Evolutionary conservation across 2,329 filamentous ascomycete genomes (phyloP), one percentile per base, ranked within the genome.

Genomic region (Fusarium sp.): DNA sequence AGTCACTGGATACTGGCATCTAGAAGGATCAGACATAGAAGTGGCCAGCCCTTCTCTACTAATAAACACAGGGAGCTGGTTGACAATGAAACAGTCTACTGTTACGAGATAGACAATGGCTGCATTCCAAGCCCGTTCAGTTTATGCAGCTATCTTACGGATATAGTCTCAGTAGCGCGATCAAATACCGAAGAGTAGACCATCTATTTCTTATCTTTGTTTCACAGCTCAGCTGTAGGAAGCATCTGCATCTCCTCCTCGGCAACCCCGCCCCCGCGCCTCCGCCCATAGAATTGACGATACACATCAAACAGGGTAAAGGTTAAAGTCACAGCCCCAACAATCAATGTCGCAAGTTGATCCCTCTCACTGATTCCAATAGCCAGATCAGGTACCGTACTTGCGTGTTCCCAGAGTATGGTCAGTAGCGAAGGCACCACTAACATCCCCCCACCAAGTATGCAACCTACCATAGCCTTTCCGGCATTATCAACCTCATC

Each of bases 301-400:
- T 19, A 19, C 10, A 59, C 26, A 1, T 65, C 46, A 19, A 62
- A n/a, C 2, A 56, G 15, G 4, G 60, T 63, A 17, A 56, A 56
- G 1, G 15, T 24, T 24, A 62, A 17, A 1, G 62, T 65, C 1
- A 49, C 53, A n/a, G 39, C 9, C 2, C 62, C 62, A 15, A 59
- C 62, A 21, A 65, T 50, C 33, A 65, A 24, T 0, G 53, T 45
- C 13, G 60, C 62, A 19, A 65, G n/a, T 14, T 65, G 60, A 33
- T 65, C 62, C 13, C 60, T 53, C 19, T 65, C 60, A 2, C 31
- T 47, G 0, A 53, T 13, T 11, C 13, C 28, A 6, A 65, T 44
- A 11, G 9, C 60, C 24, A 65, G 5, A 39, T 59, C 60, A 1
- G 62, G 62, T 22, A 65, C 33, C 4, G 51, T 19, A 2, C 21